Percentiles rank a stretch among this genome's conserved stretches.
Conservation (phyloP, 2,329 filamentous ascomycete genomes). For the Xylariaceae sp. region DNA sequence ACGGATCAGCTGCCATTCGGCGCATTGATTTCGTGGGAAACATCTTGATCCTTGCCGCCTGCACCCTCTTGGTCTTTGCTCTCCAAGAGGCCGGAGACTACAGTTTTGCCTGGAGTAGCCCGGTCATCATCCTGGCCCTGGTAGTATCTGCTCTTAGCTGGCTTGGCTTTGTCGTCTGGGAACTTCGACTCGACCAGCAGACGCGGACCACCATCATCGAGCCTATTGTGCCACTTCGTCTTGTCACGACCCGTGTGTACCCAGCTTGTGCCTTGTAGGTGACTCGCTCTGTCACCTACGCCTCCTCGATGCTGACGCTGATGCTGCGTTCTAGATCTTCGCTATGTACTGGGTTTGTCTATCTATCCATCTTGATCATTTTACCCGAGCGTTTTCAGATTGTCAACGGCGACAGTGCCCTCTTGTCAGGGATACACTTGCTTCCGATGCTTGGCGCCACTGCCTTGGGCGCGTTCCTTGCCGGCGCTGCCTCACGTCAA, state of each 20-base stretch:
- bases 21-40: slow-evolving; percentile 53
- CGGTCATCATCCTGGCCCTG: slow-evolving; percentile 47
- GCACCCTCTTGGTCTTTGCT: slow-evolving; percentile 51
- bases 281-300: not conserved
- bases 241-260: slow-evolving; percentile 48
- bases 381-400: slow-evolving; percentile 60
- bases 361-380: slow-evolving; percentile 54
- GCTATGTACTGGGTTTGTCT: slow-evolving; percentile 53
- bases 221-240: slow-evolving; percentile 51
- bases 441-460: slow-evolving; percentile 56
- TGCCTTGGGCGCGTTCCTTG: slow-evolving; percentile 53
- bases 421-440: slow-evolving; percentile 54
- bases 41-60: slow-evolving; percentile 47
- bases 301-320: slow-evolving; percentile 1
- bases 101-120: slow-evolving; percentile 48
- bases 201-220: slow-evolving; percentile 38
- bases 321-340: slow-evolving; percentile 51
- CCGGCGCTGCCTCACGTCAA: slow-evolving; percentile 50
- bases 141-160: slow-evolving; percentile 45
- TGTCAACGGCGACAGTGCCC: slow-evolving; percentile 48
- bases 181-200: slow-evolving; percentile 40
- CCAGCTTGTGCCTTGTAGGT: slow-evolving; percentile 47
- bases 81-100: slow-evolving; percentile 55
- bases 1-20: slow-evolving; percentile 40
- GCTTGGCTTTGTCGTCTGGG: slow-evolving; percentile 48